Conservation (phyloP, 2,329 filamentous ascomycete species). For the Claviceps quebecensis region DNA sequence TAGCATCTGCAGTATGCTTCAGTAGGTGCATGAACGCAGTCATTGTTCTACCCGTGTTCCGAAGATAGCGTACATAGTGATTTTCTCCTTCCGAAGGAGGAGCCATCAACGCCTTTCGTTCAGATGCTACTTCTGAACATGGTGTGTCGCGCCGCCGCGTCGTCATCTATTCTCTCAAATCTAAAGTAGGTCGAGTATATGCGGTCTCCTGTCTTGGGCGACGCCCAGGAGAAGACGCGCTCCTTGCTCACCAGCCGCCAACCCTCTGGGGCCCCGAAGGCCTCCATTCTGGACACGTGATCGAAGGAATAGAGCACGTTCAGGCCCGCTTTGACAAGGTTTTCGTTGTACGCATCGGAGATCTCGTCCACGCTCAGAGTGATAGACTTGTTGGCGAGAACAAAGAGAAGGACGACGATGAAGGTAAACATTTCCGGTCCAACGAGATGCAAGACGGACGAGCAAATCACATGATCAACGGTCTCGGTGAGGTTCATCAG, state of each 20-base stretch:
- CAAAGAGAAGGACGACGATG: neutral
- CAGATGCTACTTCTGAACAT: neutral
- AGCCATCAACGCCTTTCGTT: no score
- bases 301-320: neutral
- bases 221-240: neutral
- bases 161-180: neutral
- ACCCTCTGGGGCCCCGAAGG: neutral
- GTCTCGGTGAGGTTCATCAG: neutral
- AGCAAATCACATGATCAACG: neutral
- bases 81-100: no score
- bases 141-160: neutral
- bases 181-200: neutral
- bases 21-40: no score
- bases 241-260: neutral
- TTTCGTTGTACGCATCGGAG: neutral
- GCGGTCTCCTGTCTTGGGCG: neutral
- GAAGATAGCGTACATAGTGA: no score
- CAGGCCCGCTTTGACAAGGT: neutral
- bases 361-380: conserved; percentile 1
- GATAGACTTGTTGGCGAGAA: neutral
- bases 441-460: neutral
- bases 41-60: no score
- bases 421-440: neutral
- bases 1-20: no score
- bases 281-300: neutral